A percentile compares a stretch with the other conserved stretches of the same genome.
phyloP scores from a whole-genome alignment of 106 monocot genomes.

The Phalaenopsis aphrodite region DNA sequence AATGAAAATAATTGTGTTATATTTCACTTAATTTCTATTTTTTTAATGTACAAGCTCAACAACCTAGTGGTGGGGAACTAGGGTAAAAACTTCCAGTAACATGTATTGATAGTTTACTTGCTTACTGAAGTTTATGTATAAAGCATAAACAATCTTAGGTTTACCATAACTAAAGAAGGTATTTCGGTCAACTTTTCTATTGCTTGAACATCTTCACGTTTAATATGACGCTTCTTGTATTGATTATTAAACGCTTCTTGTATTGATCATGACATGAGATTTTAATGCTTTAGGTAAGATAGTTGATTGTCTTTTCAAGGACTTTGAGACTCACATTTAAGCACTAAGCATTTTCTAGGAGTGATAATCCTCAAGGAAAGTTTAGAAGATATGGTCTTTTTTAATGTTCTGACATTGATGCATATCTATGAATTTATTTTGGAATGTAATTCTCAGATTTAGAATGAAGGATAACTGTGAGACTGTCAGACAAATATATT shows the following conservation, averaged over 20 bases:
- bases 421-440: not conserved
- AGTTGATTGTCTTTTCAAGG: not conserved
- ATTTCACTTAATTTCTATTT: not conserved
- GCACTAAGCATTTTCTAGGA: not conserved
- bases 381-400: not conserved
- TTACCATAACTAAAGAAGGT: not conserved
- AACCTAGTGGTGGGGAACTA: not conserved
- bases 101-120: not conserved
- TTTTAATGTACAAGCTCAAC: not conserved
- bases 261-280: not conserved
- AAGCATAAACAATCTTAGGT: not conserved
- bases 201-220: not conserved
- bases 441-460: not conserved
- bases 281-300: not conserved
- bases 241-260: not conserved
- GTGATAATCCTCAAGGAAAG: not conserved
- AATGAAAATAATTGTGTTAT: not conserved
- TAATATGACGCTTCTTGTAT: not conserved
- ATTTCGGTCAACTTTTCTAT: not conserved
- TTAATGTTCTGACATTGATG: not conserved
- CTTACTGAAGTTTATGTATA: not conserved
- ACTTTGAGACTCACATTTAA: not conserved
- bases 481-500: not conserved
- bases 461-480: not conserved
- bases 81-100: not conserved